Conservation (phyloP, 2,329 filamentous ascomycete genomes). For the Phoma sp. region DNA sequence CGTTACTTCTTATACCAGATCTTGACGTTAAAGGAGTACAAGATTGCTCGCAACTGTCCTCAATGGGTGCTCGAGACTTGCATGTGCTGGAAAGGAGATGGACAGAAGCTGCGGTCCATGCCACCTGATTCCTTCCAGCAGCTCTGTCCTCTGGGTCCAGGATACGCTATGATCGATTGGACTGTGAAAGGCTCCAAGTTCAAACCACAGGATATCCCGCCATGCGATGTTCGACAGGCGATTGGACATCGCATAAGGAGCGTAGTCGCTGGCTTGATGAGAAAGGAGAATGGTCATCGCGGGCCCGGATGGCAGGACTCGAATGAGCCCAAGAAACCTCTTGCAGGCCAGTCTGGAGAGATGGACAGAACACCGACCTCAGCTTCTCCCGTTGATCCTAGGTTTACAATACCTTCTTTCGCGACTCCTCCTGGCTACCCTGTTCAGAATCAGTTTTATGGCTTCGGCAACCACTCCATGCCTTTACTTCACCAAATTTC, state of each 20-base stretch:
- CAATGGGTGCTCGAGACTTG: slow-evolving; percentile 39
- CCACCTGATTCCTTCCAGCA: slow-evolving; percentile 8
- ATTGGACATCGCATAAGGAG: slow-evolving; percentile 1
- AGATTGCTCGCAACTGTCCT: slow-evolving; percentile 22
- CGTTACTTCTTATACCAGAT: slow-evolving; percentile 31
- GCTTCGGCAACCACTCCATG: background rate
- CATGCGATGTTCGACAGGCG: background rate
- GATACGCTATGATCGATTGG: slow-evolving; percentile 11
- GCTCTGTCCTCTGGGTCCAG: slow-evolving; percentile 22
- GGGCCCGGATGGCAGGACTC: slow-evolving; percentile 1
- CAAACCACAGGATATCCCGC: background rate
- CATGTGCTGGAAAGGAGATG: slow-evolving; percentile 26
- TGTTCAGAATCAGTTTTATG: background rate
- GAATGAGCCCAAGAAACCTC: background rate
- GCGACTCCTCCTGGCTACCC: background rate
- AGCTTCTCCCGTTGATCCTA: background rate
- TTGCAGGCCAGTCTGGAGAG: background rate
- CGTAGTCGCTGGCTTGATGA: background rate
- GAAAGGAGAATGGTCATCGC: slow-evolving; percentile 1
- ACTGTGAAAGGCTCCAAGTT: background rate
- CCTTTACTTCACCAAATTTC: background rate
- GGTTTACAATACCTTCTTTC: background rate
- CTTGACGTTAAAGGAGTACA: slow-evolving; percentile 21
- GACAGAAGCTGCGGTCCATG: slow-evolving; percentile 19
- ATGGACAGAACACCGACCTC: background rate